Conservation (phyloP, 2,329 filamentous ascomycete species). For the Akanthomyces lecanii region DNA sequence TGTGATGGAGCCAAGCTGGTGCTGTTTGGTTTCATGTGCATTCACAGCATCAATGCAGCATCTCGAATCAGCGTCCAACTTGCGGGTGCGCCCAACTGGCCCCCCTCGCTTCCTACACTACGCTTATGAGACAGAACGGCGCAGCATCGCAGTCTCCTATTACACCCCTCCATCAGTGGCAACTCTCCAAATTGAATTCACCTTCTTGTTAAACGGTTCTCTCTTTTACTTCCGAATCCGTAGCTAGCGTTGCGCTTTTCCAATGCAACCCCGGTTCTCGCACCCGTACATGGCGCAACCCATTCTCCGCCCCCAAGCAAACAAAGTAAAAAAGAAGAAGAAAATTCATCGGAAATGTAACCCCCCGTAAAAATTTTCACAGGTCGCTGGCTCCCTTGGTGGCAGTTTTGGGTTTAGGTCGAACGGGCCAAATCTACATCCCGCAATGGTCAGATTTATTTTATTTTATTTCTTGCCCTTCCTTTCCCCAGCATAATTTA, state of each 20-base stretch:
- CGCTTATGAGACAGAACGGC: neutral
- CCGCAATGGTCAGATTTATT: neutral
- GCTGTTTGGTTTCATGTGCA: too few relatives aligned
- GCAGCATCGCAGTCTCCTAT: neutral
- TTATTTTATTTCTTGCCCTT: too few relatives aligned
- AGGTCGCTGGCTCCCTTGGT: neutral
- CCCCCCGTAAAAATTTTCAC: neutral
- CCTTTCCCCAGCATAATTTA: neutral
- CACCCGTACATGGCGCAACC: neutral
- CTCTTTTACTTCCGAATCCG: neutral
- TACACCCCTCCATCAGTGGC: neutral
- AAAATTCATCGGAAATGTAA: neutral
- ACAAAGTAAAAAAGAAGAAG: neutral
- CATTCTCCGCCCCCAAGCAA: neutral
- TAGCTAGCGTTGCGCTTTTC: neutral
- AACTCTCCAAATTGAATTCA: neutral
- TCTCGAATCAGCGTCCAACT: too few relatives aligned
- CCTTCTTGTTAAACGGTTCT: neutral
- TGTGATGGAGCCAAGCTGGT: too few relatives aligned
- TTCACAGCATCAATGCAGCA: too few relatives aligned
- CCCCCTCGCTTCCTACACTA: neutral
- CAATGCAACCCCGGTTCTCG: neutral
- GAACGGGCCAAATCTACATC: slow-evolving; percentile 9
- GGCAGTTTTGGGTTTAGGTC: slow-evolving; percentile 3
- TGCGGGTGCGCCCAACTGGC: too few relatives aligned